Percentiles rank a stretch among this genome's conserved stretches.
Evolutionary conservation across 768 basidiomycete genomes (phyloP).

Genomic region (Leucocoprinus sp.): DNA sequence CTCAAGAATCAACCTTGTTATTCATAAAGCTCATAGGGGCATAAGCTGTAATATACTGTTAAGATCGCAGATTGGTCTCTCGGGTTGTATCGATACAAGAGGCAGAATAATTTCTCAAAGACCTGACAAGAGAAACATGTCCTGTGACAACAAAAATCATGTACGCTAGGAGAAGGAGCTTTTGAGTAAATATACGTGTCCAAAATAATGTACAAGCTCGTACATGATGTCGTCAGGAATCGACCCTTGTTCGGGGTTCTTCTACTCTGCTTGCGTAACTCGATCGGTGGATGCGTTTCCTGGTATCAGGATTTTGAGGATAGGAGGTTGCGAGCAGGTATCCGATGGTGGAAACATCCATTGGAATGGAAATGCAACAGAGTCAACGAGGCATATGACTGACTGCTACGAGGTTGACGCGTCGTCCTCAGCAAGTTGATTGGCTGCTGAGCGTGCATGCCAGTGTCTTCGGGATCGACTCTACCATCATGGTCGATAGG

Average conservation of each 20-base stretch:
- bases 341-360: too few species aligned
- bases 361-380: too few species aligned
- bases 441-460: too few species aligned
- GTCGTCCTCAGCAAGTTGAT: too few species aligned
- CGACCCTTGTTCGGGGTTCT: background rate
- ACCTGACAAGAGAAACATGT: background rate
- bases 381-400: too few species aligned
- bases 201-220: slow-evolving; percentile 1
- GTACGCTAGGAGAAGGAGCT: background rate
- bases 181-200: background rate
- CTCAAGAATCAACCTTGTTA: background rate
- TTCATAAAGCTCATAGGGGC: background rate
- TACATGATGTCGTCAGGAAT: slow-evolving; percentile 5
- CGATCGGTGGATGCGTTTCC: too few species aligned
- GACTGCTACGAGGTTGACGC: too few species aligned
- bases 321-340: too few species aligned
- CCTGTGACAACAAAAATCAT: too few species aligned
- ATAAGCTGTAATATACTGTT: background rate
- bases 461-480: too few species aligned
- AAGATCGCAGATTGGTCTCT: background rate
- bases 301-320: too few species aligned
- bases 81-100: background rate
- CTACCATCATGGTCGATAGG: too few species aligned
- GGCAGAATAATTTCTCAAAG: background rate
- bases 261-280: background rate